Conservation (phyloP, 768 basidiomycete species). For the Pleurotus tuoliensis region DNA sequence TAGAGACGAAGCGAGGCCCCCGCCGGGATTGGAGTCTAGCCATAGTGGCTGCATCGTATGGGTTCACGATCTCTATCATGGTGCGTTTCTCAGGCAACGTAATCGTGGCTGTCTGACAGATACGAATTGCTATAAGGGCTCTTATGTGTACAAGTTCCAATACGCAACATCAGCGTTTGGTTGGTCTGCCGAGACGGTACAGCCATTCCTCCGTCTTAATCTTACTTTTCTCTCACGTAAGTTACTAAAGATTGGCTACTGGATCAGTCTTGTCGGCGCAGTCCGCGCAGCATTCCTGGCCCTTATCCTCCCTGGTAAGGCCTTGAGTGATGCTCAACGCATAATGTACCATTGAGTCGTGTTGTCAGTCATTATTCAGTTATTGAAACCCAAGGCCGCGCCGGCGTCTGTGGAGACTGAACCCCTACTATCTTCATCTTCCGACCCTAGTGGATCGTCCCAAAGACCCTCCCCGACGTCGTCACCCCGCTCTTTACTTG, state of each 20-base stretch:
- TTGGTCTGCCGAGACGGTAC: conserved; percentile 65
- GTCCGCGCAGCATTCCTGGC: conserved; percentile 53
- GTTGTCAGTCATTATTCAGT: conserved; percentile 47
- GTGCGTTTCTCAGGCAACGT: conserved; percentile 20
- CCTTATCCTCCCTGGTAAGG: conserved; percentile 57
- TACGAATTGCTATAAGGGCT: conserved; percentile 37
- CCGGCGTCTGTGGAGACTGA: conserved; percentile 24
- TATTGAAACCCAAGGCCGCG: conserved; percentile 38
- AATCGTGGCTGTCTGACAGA: neutral
- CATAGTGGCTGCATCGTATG: conserved; percentile 51
- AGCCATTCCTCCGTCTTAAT: conserved; percentile 12
- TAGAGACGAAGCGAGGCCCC: conserved; percentile 12
- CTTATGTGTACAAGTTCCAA: conserved; percentile 56
- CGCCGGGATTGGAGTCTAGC: conserved; percentile 67
- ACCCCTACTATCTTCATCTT: conserved; percentile 28
- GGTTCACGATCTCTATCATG: conserved; percentile 43
- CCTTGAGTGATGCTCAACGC: neutral
- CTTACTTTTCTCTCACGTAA: neutral
- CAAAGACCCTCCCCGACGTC: conserved; percentile 1
- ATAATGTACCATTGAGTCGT: neutral
- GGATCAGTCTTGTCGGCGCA: conserved; percentile 50
- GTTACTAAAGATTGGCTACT: conserved; percentile 65
- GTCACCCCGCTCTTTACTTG: conserved; percentile 4
- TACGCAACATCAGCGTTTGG: conserved; percentile 58
- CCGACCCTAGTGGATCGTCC: conserved; percentile 9